Evolutionary conservation across 208 protist genomes (phyloP).

Genomic region (Trypanosoma caninum): DNA sequence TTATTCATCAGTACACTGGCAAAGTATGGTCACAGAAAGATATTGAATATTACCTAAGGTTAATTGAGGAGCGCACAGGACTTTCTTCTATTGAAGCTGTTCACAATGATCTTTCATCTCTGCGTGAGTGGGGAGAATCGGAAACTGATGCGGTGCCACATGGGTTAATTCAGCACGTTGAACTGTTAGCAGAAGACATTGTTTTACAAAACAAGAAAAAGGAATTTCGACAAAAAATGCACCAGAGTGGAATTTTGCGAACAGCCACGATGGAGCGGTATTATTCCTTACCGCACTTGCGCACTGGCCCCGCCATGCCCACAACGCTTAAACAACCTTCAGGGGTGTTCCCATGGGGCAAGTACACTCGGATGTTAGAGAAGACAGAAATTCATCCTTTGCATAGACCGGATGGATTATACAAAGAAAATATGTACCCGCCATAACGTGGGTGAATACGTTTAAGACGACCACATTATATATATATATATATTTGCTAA

Average conservation of each 20-base stretch:
- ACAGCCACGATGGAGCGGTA: slow-evolving; percentile 71
- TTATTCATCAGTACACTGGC: slow-evolving; percentile 74
- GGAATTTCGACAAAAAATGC: slow-evolving; percentile 34
- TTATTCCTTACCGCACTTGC: slow-evolving; percentile 65
- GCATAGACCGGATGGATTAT: slow-evolving; percentile 46
- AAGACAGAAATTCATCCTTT: slow-evolving; percentile 51
- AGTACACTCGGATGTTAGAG: slow-evolving; percentile 50
- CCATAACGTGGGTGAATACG: slow-evolving; percentile 19
- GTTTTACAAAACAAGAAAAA: slow-evolving; percentile 48
- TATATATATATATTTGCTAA: no score
- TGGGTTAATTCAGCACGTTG: slow-evolving; percentile 60
- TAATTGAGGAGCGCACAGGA: slow-evolving; percentile 39
- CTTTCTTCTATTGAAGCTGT: slow-evolving; percentile 50
- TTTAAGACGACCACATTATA: not conserved
- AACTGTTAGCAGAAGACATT: slow-evolving; percentile 52
- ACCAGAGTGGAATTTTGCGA: slow-evolving; percentile 44
- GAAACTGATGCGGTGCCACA: slow-evolving; percentile 32
- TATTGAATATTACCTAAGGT: slow-evolving; percentile 40
- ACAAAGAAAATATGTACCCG: slow-evolving; percentile 64
- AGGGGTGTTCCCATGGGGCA: slow-evolving; percentile 52
- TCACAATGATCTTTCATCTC: slow-evolving; percentile 12
- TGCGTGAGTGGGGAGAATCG: slow-evolving; percentile 27
- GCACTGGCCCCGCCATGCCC: slow-evolving; percentile 56
- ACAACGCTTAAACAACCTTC: slow-evolving; percentile 37
- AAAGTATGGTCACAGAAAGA: slow-evolving; percentile 51